phyloP scores from a whole-genome alignment of 176 grass and related monocot genomes.

The Oryza rufipogon region DNA sequence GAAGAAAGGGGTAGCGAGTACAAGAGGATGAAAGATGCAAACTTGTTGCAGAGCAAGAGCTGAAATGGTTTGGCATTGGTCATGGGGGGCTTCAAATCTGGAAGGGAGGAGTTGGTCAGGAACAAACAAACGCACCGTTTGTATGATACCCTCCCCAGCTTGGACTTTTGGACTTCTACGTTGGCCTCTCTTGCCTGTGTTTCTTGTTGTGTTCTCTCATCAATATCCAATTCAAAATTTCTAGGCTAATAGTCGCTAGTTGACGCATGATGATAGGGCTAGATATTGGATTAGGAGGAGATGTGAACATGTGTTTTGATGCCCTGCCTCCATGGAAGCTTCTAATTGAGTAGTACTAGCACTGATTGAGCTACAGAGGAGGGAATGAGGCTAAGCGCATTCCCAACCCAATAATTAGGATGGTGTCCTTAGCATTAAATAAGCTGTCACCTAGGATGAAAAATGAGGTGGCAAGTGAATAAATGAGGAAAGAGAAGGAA shows the following conservation, averaged over 20 bases:
- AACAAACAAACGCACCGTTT: slow-evolving; percentile 42
- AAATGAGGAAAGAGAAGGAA: too few relatives aligned
- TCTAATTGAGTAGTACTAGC: neutral
- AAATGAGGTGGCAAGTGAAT: too few relatives aligned
- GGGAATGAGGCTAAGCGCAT: neutral
- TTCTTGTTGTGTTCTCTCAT: neutral
- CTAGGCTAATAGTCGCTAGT: neutral
- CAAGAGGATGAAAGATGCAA: neutral
- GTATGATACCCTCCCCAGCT: slow-evolving; percentile 5
- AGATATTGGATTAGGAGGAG: slow-evolving; percentile 13
- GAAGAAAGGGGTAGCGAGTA: neutral
- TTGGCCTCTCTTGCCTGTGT: neutral
- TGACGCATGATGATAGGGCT: neutral
- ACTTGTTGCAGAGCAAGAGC: neutral
- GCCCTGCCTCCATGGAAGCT: slow-evolving; percentile 17
- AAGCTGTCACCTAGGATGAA: too few relatives aligned
- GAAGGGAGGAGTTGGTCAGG: slow-evolving; percentile 26
- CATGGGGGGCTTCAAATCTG: slow-evolving; percentile 39
- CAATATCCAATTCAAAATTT: too few relatives aligned
- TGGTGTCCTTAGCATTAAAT: too few relatives aligned
- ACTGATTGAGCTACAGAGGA: neutral
- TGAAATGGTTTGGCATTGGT: slow-evolving; percentile 25
- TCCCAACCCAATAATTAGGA: too few relatives aligned
- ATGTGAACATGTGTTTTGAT: neutral
- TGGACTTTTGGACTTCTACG: neutral